phyloP scores from a whole-genome alignment of 2,329 filamentous ascomycete genomes.

The Trematosphaeria pertusa region DNA sequence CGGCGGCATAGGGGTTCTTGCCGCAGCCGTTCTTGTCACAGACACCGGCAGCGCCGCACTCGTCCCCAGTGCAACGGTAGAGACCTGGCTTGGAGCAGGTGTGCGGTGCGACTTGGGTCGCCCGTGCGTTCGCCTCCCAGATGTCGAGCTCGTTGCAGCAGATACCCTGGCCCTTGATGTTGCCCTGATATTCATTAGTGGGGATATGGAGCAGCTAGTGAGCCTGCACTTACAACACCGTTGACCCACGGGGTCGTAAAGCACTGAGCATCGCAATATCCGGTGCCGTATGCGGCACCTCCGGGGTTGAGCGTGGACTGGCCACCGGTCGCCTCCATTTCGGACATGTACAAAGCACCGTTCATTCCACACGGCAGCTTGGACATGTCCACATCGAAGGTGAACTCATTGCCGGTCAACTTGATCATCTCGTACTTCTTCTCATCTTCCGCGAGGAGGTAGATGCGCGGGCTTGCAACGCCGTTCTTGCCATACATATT shows the following conservation, averaged over 20 bases:
- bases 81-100: constrained; percentile 55
- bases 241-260: constrained; percentile 47
- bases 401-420: constrained; percentile 72
- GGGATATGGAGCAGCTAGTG: constrained; percentile 22
- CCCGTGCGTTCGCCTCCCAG: constrained; percentile 60
- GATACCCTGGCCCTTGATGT: constrained; percentile 53
- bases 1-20: constrained; percentile 41
- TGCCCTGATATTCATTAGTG: constrained; percentile 50
- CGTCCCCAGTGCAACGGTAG: constrained; percentile 51
- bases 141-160: constrained; percentile 66
- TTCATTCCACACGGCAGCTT: constrained; percentile 53
- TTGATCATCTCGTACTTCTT: constrained; percentile 70
- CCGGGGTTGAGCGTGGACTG: constrained; percentile 50
- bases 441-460: constrained; percentile 66
- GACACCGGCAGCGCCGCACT: constrained; percentile 44
- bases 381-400: constrained; percentile 71
- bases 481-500: constrained; percentile 49
- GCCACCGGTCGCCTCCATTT: constrained; percentile 48
- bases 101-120: constrained; percentile 58
- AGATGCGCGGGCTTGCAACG: constrained; percentile 62
- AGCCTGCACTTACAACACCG: constrained; percentile 39
- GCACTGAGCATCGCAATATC: constrained; percentile 62
- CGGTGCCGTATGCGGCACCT: constrained; percentile 67
- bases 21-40: constrained; percentile 47
- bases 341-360: constrained; percentile 48